Evolutionary conservation across 2,329 filamentous ascomycete species (phyloP).

Genomic region (Colletotrichum cereale): DNA sequence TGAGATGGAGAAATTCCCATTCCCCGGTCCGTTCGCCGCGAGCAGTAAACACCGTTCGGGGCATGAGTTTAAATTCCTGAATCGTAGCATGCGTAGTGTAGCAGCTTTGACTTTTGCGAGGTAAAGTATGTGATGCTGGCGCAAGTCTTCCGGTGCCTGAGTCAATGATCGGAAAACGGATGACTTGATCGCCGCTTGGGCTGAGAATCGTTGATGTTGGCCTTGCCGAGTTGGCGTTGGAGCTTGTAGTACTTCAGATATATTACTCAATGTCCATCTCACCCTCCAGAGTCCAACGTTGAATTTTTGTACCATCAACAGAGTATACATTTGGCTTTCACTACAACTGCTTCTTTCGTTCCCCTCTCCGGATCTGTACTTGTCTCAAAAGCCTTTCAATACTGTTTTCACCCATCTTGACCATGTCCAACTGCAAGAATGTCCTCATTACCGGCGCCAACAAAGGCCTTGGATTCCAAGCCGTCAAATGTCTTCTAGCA

Average conservation of each 20-base stretch:
- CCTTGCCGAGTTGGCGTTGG: no score
- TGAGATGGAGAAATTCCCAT: background rate
- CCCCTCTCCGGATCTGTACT: no score
- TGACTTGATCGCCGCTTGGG: no score
- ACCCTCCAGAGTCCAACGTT: no score
- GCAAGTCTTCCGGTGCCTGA: no score
- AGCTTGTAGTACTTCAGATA: background rate
- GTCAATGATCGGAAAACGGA: no score
- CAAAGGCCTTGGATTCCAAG: constrained; percentile 46
- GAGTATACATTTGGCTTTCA: background rate
- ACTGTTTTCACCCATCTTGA: background rate
- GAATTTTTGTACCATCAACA: background rate
- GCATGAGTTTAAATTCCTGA: no score
- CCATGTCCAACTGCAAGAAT: background rate
- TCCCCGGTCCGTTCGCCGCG: constrained; percentile 3
- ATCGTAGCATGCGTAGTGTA: no score
- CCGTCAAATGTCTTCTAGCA: constrained; percentile 43
- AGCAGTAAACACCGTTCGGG: background rate
- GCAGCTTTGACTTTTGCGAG: no score
- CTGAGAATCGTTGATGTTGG: no score
- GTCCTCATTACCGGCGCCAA: constrained; percentile 43
- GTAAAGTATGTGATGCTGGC: no score
- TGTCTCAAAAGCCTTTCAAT: background rate
- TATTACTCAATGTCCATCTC: no score
- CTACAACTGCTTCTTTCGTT: background rate